Conservation (phyloP, 129 eudicot species). For the Tagetes erecta region DNA sequence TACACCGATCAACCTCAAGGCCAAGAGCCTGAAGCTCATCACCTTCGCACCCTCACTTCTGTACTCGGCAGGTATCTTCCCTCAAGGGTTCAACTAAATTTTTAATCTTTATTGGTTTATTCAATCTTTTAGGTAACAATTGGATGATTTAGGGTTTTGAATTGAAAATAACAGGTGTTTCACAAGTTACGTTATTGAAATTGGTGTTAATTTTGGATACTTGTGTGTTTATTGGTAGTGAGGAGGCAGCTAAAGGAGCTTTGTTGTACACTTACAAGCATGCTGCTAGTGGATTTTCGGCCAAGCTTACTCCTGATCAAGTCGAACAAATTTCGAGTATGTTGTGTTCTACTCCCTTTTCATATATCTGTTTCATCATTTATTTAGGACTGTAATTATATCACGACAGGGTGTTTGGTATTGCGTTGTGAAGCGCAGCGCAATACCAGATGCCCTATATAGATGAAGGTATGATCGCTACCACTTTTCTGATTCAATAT, state of each 20-base stretch:
- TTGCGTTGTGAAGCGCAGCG: background rate
- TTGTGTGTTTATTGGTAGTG: conserved; percentile 40
- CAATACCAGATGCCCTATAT: background rate
- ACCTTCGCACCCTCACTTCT: conserved; percentile 67
- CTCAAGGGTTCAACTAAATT: background rate
- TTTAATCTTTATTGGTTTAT: background rate
- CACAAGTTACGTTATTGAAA: no score
- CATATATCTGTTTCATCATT: background rate
- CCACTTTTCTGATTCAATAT: no score
- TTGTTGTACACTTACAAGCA: conserved; percentile 75
- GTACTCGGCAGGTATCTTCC: conserved; percentile 63
- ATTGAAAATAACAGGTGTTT: background rate
- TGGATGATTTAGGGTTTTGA: background rate
- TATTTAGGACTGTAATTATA: background rate
- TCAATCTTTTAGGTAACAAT: background rate
- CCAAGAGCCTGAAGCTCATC: conserved; percentile 57
- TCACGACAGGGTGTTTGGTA: background rate
- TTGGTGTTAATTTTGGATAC: no score
- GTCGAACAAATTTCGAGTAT: conserved; percentile 65
- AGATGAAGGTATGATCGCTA: background rate
- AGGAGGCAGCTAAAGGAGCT: conserved; percentile 92
- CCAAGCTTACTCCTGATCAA: conserved; percentile 89
- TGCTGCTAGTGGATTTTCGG: conserved; percentile 92
- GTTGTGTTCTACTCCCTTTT: conserved; percentile 12
- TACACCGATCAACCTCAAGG: conserved; percentile 67